Base-by-base conservation (phyloP, 495 filamentous ascomycete genomes). In the Cladorrhinum samala region DNA sequence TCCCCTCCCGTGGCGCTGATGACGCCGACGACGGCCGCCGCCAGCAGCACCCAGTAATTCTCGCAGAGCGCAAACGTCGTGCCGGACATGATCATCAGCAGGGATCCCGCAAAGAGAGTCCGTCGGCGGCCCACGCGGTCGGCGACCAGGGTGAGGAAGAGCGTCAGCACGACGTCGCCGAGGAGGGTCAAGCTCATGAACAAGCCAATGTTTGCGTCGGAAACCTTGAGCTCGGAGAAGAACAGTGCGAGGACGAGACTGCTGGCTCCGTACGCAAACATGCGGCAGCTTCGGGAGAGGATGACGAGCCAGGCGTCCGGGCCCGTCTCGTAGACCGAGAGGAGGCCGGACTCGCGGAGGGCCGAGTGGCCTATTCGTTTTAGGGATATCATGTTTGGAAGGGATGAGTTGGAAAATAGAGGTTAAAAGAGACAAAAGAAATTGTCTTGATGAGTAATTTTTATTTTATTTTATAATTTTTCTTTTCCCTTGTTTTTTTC, bases 101-200 rank as follows among this genome's bases (percentile, higher is more conserved):
- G 53, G 0, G 85, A 83, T 0, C 89, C 89, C 3, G 84, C 55
- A 1, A 81, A 63, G 11, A 95, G 67, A 3, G 84, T 84, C 1
- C 76, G 76, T 38, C 84, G 79, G 14, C 91, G 74, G 5, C 90
- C 91, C 44, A 91, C 65, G 0, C 73, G 67, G 67, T 95, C 90
- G 1, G 90, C 89, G 49, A 88, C 81, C 0, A 92, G 69, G 0
- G 90, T 92, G 3, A 96, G 72, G 13, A 85, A 53, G 21, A 93
- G 79, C 37, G 86, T 88, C 30, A 94, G 83, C 1, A 83, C 63
- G 0, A 87, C 83, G 70, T 96, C 91, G 3, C 91, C 91, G 24
- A 84, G 68, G 49, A 95, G 72, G 0, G 91, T 96, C 40, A 94
- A 66, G 0, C 86, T 91, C 89, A 95, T 94, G 68, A 95, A 94